Percentiles rank a stretch among this genome's conserved stretches.
phyloP scores from a whole-genome alignment of 768 basidiomycete genomes.

The Tricholoma sp. region DNA sequence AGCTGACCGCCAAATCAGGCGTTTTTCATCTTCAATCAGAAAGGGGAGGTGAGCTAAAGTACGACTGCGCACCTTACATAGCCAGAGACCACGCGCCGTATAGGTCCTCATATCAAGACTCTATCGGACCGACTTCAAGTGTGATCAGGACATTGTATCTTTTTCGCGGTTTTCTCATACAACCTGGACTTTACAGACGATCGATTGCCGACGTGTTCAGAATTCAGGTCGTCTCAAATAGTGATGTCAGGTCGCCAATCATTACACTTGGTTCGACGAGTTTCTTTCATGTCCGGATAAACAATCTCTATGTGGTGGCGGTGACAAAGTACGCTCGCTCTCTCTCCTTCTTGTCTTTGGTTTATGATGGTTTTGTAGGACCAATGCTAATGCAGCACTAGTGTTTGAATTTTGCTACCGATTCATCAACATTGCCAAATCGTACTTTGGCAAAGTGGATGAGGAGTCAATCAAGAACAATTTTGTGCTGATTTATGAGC shows the following conservation, averaged over 20 bases:
- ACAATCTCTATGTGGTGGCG: constrained; percentile 93
- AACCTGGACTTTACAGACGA: constrained; percentile 47
- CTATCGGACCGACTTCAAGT: constrained; percentile 98
- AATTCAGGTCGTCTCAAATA: constrained; percentile 98
- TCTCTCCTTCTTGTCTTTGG: background rate
- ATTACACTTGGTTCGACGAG: constrained; percentile 97
- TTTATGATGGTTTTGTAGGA: constrained; percentile 41
- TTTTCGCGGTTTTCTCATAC: constrained; percentile 1
- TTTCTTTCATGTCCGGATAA: constrained; percentile 96
- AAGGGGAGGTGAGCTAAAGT: constrained; percentile 77
- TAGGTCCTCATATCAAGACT: constrained; percentile 95
- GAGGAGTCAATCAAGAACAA: constrained; percentile 99
- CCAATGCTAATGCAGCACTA: constrained; percentile 94
- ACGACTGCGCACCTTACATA: constrained; percentile 1
- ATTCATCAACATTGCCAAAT: constrained; percentile 89
- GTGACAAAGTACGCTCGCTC: constrained; percentile 76
- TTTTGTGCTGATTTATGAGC: constrained; percentile 96
- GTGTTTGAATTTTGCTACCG: constrained; percentile 98
- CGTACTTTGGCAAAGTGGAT: constrained; percentile 98
- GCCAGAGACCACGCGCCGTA: constrained; percentile 2
- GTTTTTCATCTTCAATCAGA: constrained; percentile 99
- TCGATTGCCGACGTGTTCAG: constrained; percentile 97
- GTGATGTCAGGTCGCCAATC: constrained; percentile 94
- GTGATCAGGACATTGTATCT: constrained; percentile 20
- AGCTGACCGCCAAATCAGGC: constrained; percentile 46